Evolutionary conservation across 345 rosid species (phyloP).

Genomic region (Citrus reticulata): DNA sequence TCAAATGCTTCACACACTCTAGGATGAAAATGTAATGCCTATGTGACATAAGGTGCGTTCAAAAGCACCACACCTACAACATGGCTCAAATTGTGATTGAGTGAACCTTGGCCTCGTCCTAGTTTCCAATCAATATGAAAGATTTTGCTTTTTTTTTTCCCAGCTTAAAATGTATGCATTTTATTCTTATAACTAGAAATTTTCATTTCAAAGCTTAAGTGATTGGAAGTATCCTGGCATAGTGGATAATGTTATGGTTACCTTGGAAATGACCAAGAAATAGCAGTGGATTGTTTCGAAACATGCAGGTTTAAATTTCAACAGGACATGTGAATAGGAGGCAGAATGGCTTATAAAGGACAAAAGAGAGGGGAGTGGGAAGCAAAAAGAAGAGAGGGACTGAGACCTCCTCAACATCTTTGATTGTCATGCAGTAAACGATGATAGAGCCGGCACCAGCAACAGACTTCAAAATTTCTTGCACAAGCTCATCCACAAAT

Average conservation of each 20-base stretch:
- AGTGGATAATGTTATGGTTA: neutral
- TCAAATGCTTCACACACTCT: neutral
- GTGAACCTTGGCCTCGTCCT: neutral
- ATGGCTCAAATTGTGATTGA: no score
- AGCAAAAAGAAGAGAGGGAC: neutral
- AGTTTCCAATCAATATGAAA: neutral
- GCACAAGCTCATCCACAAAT: conserved; percentile 36
- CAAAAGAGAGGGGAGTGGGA: neutral
- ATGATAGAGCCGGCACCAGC: conserved; percentile 32
- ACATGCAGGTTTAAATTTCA: neutral
- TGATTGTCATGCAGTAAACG: conserved; percentile 42
- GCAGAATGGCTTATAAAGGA: neutral
- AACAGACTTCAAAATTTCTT: conserved; percentile 32
- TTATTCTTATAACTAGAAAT: neutral
- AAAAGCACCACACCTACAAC: no score
- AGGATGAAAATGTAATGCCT: neutral
- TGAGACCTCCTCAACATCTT: conserved; percentile 41
- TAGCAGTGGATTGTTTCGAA: neutral
- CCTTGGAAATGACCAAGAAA: neutral
- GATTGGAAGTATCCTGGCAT: neutral
- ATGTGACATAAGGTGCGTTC: neutral
- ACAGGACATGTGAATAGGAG: neutral
- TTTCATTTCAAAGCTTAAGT: neutral
- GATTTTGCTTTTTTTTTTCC: neutral
- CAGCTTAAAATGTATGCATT: neutral